These are phyloP conservation scores for Paramarasmius palmivorus DNA, from an alignment of 1,284 basidiomycete species.

Conservation along the genomic window DNA sequence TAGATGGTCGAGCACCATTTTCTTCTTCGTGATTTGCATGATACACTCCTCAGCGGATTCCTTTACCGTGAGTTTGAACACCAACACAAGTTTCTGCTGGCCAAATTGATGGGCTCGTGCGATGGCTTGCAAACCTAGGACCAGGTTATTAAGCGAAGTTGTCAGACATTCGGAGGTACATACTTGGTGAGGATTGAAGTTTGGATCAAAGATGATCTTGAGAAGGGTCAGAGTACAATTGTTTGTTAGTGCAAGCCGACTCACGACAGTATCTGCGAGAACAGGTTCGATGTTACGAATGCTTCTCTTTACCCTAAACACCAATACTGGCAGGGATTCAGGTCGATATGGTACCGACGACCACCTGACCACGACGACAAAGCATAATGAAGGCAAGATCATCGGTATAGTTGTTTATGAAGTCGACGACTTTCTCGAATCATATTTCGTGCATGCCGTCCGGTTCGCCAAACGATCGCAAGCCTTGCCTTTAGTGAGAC, in stretches of 20 bases:
- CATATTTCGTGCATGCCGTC: constrained; percentile 80
- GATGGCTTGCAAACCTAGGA: constrained; percentile 80
- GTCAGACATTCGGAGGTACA: constrained; percentile 18
- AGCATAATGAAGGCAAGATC: constrained; percentile 84
- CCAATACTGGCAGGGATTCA: constrained; percentile 85
- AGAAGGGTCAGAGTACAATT: no score
- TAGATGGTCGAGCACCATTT: constrained; percentile 87
- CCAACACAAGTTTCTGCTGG: constrained; percentile 80
- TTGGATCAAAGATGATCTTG: constrained; percentile 91
- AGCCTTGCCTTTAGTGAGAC: constrained; percentile 75
- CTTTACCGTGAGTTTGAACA: constrained; percentile 92
- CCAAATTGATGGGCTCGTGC: constrained; percentile 86
- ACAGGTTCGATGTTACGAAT: constrained; percentile 99
- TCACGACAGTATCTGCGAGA: constrained; percentile 81
- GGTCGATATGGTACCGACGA: constrained; percentile 98
- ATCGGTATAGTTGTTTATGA: constrained; percentile 73
- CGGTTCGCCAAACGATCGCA: constrained; percentile 76
- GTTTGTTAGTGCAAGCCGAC: no score
- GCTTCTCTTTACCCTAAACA: constrained; percentile 90
- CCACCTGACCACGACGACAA: constrained; percentile 85
- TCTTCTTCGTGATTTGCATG: constrained; percentile 87
- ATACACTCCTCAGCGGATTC: constrained; percentile 89
- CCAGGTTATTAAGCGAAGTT: not conserved
- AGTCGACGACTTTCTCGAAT: constrained; percentile 72
- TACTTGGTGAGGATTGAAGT: constrained; percentile 94